Conservation (phyloP, 2,329 filamentous ascomycete species). For the Verticillium longisporum region DNA sequence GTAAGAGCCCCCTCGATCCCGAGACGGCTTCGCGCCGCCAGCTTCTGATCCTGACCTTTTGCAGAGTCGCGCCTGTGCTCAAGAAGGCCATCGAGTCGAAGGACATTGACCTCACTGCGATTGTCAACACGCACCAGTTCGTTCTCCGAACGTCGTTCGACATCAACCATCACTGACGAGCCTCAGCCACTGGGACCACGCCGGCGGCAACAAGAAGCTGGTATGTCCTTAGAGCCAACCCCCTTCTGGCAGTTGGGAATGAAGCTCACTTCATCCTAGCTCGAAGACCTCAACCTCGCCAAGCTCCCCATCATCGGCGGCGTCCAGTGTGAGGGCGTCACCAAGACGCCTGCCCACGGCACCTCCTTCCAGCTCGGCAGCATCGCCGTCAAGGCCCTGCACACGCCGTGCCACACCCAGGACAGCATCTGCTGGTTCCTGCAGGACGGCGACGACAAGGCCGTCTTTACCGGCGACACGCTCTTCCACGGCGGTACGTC, state of each 20-base stretch:
- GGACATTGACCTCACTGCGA: slow-evolving; percentile 75
- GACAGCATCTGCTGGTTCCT: slow-evolving; percentile 96
- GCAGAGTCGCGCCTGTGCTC: slow-evolving; percentile 55
- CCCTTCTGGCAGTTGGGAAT: background rate
- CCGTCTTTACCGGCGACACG: slow-evolving; percentile 93
- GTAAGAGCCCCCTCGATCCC: slow-evolving; percentile 37
- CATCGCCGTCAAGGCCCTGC: slow-evolving; percentile 78
- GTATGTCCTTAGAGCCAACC: slow-evolving; percentile 37
- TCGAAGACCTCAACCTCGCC: slow-evolving; percentile 43
- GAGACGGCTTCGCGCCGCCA: background rate
- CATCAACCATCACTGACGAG: background rate
- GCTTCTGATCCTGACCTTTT: background rate
- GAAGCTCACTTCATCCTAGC: slow-evolving; percentile 13
- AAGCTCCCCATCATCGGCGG: slow-evolving; percentile 78
- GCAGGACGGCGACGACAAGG: slow-evolving; percentile 69
- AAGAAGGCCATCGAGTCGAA: slow-evolving; percentile 65
- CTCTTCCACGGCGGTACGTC: slow-evolving; percentile 79
- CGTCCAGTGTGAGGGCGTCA: slow-evolving; percentile 76
- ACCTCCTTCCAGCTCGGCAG: slow-evolving; percentile 76
- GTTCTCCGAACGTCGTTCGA: slow-evolving; percentile 23
- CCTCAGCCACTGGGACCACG: slow-evolving; percentile 82
- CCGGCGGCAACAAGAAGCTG: slow-evolving; percentile 81
- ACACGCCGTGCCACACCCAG: slow-evolving; percentile 96
- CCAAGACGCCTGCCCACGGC: slow-evolving; percentile 66
- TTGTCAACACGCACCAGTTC: slow-evolving; percentile 97